Percentiles rank a stretch among this genome's conserved stretches.
Conservation (phyloP, 2,329 filamentous ascomycete genomes). For the Penicillium aurantiogriseum region DNA sequence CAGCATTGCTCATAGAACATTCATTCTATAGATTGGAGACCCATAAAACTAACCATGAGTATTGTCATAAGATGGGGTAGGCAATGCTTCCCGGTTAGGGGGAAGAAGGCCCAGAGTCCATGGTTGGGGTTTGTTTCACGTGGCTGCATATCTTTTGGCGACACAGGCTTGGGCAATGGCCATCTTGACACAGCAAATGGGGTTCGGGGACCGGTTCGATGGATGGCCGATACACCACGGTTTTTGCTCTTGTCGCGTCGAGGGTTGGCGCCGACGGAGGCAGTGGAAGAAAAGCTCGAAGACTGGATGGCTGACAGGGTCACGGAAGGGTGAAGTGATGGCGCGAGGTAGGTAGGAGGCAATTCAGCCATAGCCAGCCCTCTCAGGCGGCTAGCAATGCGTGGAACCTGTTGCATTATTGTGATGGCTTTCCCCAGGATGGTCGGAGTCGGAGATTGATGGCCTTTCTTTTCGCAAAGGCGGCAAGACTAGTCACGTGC, state of each 20-base stretch:
- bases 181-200: constrained; percentile 71
- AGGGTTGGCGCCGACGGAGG: constrained; percentile 46
- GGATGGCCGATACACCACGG: constrained; percentile 78
- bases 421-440: constrained; percentile 20
- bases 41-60: constrained; percentile 58
- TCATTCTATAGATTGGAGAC: not conserved
- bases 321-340: constrained; percentile 40
- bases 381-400: constrained; percentile 36
- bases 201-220: constrained; percentile 71
- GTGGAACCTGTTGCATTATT: constrained; percentile 37
- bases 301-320: constrained; percentile 33
- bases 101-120: constrained; percentile 92
- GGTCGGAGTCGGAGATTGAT: constrained; percentile 15
- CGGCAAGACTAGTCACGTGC: constrained; percentile 29
- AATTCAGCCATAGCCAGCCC: constrained; percentile 37
- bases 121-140: constrained; percentile 68
- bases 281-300: constrained; percentile 54
- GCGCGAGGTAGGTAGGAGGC: constrained; percentile 47
- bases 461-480: constrained; percentile 23
- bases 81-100: constrained; percentile 66
- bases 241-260: constrained; percentile 73
- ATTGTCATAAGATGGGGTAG: constrained; percentile 67
- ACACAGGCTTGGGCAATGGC: constrained; percentile 69
- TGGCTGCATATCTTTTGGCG: constrained; percentile 51
- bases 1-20: constrained; percentile 10